Percentiles rank a stretch among this genome's conserved stretches.
phyloP scores from a whole-genome alignment of 495 filamentous ascomycete genomes.

The Podospora fimiseda region DNA sequence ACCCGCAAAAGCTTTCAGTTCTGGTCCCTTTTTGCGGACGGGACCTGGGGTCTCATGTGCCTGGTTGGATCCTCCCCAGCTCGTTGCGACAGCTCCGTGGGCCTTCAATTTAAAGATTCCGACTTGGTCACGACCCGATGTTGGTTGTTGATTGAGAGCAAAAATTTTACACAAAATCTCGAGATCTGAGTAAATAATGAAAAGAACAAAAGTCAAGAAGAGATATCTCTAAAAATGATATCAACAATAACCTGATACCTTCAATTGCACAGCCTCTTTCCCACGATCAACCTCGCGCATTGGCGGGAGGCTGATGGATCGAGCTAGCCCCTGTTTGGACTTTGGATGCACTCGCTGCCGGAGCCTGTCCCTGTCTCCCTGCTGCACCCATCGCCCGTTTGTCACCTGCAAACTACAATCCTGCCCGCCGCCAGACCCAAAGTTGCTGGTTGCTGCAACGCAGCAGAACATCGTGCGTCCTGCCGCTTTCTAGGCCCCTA shows the following conservation, averaged over 20 bases:
- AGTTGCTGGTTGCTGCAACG: not conserved
- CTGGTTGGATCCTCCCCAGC: not conserved
- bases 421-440: not conserved
- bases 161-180: not conserved
- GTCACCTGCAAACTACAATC: conserved; percentile 7
- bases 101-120: not conserved
- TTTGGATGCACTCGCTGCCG: not conserved
- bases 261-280: not conserved
- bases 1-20: too few relatives aligned
- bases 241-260: not conserved
- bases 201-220: not conserved
- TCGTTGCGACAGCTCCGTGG: not conserved
- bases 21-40: not conserved
- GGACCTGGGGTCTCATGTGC: not conserved
- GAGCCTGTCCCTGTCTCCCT: conserved; percentile 3
- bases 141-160: too few relatives aligned
- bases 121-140: not conserved
- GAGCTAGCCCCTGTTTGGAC: conserved; percentile 13
- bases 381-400: not conserved
- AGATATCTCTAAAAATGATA: not conserved
- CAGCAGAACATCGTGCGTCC: not conserved
- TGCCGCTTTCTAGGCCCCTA: not conserved
- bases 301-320: not conserved
- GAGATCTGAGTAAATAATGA: not conserved
- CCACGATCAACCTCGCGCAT: not conserved